Base-by-base conservation (phyloP, 495 filamentous ascomycete species). In the Aspergillus ellipticus region DNA sequence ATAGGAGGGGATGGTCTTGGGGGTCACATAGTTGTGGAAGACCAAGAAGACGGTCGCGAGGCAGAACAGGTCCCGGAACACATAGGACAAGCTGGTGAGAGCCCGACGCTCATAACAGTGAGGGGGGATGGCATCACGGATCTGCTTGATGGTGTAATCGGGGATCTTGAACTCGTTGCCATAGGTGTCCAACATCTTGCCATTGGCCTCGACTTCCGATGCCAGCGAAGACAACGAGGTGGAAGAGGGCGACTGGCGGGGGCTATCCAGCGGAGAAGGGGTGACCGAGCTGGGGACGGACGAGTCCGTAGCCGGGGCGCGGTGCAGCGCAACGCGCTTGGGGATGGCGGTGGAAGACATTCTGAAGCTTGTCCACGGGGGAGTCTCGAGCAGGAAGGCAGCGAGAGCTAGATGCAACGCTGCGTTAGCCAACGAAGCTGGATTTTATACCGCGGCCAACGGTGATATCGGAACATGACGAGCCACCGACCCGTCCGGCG, bases 191-290 rank as follows among this genome's bases (percentile, higher is more conserved):
- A 84, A 60, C 67, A 92, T 82, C 71, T 84, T 85, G 71, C 75
- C 73, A 28, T 57, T 59, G 39, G 46, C 61, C 56, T 76, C 74
- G 45, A 59, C 58, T 2, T 75, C 75, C 13, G 90, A 94, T 43
- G 83, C 84, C 74, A 96, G 78, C 42, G 93, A 97, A 26, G 93
- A 96, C 49, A 96, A 81, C 3, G 93, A 96, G 5, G 94, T 95
- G 19, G 88, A 88, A 8, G 92, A 96, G 17, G 89, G 83, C 10
- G 90, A 95, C 35, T 83, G 84, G 31, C 80, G 78, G 50, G 91
- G 90, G 51, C 85, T 87, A 62, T 86, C 82, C 41, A 79, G 66
- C 6, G 87, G 87, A 10, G 89, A 90, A 35, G 76, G 80, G 33
- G 83, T 74, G 42, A 82, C 80, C 4, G 83, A 85, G 66, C 78